Evolutionary conservation across 306 rosid genomes (phyloP), one percentile per base, ranked within the genome.

Genomic region (Cotoneaster glaucophyllus): DNA sequence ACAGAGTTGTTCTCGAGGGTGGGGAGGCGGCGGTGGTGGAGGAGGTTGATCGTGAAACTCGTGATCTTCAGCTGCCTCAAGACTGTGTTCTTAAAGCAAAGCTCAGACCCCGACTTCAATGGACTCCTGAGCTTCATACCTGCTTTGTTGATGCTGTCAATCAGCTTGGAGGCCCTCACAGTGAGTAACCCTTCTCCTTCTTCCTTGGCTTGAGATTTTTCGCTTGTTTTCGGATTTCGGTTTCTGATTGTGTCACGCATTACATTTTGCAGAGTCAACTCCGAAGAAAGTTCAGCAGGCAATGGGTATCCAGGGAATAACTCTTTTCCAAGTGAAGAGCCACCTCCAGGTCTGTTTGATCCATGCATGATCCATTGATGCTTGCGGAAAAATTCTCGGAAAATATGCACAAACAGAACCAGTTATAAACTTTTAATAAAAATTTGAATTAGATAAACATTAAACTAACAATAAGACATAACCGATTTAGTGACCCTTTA

Each of bases 71-170:
- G 10, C 14, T 9, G 22, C 9, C 50, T 15, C 59, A 24, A 5
- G 25, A 24, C 24, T 1, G 0, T 14, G 48, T 45, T 45, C 41
- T 19, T 4, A 7, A 24, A 13, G 7, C 44, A 3, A 45, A 64
- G 14, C 44, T 52, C 72, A 78, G 53, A 44, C 32, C 82, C 41
- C 72, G 77, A 44, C 82, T 71, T 12, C 59, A 77, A 43, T 78
- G 82, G 82, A 78, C 57, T 64, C 65, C 66, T 44, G 66, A 71
- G n/a, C 82, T 78, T 71, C 82, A 78, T 63, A 71, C 58, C 71
- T 12, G 71, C 41, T 78, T 78, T 64, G 72, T 78, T 34, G 72
- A 53, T 48, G 77, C 77, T 22, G 67, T 78, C 32, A 52, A 53
- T 52, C 76, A 63, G 76, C 77, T 78, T 21, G 76, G 77, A 11